These are phyloP conservation scores for Xylaria sp. DNA, from an alignment of 2,329 filamentous ascomycete species.

Conservation along the genomic window DNA sequence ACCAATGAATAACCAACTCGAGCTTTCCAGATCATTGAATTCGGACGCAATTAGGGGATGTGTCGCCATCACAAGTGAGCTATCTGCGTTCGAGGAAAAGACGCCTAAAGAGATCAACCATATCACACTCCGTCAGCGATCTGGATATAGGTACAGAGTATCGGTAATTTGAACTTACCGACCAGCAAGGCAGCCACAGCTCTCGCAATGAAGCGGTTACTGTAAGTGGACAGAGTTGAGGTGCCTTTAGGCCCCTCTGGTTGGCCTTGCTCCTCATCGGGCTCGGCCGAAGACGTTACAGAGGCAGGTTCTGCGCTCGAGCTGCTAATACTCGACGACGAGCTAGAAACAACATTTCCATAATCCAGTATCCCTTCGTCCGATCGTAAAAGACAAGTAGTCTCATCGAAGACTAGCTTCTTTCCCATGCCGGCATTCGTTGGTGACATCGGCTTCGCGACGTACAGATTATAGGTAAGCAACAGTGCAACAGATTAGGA, in stretches of 20 bases:
- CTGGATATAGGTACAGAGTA: neutral
- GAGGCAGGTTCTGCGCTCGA: neutral
- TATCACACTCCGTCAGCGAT: neutral
- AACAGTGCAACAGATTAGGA: neutral
- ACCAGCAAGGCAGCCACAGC: slow-evolving; percentile 26
- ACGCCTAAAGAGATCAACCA: slow-evolving; percentile 41
- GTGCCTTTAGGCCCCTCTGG: neutral
- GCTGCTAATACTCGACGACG: slow-evolving; percentile 8
- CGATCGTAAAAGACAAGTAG: slow-evolving; percentile 9
- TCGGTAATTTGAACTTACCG: slow-evolving; percentile 13
- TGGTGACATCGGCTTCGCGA: too few relatives aligned
- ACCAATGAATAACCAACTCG: slow-evolving; percentile 59
- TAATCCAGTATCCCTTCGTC: slow-evolving; percentile 2
- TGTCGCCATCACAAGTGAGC: slow-evolving; percentile 67
- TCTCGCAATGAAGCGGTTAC: slow-evolving; percentile 24
- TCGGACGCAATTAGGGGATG: slow-evolving; percentile 64
- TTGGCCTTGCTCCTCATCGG: slow-evolving; percentile 15
- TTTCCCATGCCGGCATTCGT: neutral
- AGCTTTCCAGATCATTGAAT: slow-evolving; percentile 58
- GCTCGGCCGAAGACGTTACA: neutral
- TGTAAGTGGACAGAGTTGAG: slow-evolving; percentile 12
- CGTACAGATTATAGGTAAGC: neutral
- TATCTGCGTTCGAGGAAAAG: slow-evolving; percentile 68
- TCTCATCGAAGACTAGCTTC: slow-evolving; percentile 8
- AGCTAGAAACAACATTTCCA: neutral